Evolutionary conservation across 2,329 filamentous ascomycete species (phyloP).

Genomic region (Rhynchosporium secalis): DNA sequence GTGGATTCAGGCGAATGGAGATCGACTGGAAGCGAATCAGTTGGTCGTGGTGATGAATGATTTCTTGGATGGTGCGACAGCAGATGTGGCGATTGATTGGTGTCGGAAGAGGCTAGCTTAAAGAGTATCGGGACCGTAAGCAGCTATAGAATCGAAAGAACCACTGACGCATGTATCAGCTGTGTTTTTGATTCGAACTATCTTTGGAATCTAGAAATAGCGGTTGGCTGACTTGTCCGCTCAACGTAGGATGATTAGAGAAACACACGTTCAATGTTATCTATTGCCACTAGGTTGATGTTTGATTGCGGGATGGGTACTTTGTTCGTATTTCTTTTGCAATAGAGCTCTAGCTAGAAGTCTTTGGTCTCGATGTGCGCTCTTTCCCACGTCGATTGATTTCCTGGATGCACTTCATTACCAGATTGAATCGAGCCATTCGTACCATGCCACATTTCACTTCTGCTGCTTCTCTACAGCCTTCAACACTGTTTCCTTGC

Average conservation of each 20-base stretch:
- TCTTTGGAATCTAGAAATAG: background rate
- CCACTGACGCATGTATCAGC: background rate
- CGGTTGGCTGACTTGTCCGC: too few relatives aligned
- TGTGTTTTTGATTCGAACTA: background rate
- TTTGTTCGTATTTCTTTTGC: too few relatives aligned
- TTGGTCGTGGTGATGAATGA: constrained; percentile 52
- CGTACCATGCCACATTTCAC: background rate
- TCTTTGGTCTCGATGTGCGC: background rate
- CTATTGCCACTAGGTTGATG: too few relatives aligned
- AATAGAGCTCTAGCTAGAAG: background rate
- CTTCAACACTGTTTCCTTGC: background rate
- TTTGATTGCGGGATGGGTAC: too few relatives aligned
- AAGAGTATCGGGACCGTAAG: too few relatives aligned
- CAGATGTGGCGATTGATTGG: constrained; percentile 46
- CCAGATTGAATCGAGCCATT: too few relatives aligned
- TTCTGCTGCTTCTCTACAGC: background rate
- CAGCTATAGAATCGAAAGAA: background rate
- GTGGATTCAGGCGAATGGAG: constrained; percentile 46
- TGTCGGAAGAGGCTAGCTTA: constrained; percentile 29
- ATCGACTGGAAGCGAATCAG: constrained; percentile 42
- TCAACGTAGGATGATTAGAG: too few relatives aligned
- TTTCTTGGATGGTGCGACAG: constrained; percentile 52
- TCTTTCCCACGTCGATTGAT: background rate
- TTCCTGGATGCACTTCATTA: background rate
- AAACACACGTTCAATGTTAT: too few relatives aligned